Base-by-base conservation (phyloP, 2,329 filamentous ascomycete genomes). In the Diaporthe sp. region DNA sequence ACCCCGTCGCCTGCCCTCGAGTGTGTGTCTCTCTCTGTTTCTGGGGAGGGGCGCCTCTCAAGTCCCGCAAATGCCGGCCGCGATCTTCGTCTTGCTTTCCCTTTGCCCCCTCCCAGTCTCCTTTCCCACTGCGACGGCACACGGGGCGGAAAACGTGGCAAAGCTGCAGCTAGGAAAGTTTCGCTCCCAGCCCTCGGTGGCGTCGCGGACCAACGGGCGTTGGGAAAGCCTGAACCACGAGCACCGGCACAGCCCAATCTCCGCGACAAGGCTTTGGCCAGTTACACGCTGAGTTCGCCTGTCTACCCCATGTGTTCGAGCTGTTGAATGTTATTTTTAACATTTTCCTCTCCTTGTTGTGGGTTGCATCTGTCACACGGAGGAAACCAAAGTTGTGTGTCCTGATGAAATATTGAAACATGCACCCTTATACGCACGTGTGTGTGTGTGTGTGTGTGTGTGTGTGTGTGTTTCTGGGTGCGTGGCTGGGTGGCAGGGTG, bases 111-210 rank as follows among this genome's bases (percentile, higher is more conserved):
- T 35, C 22, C 19, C n/a, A 3, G 30, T 54, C 64, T 52, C 64
- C 47, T 38, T 66, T 68, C 64, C 64, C 64, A 68, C 45, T 68
- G 47, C 64, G 33, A 68, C 64, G 64, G 64, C 64, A 68, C 64
- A 54, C 64, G 64, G 64, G 64, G 64, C 64, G 64, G 64, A 68
- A 68, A 68, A 68, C 64, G 64, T 68, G 64, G 50, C 64, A 68
- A 54, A 52, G 47, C 64, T 68, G 64, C 64, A 68, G 64, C 64
- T 68, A 68, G 45, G 64, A 40, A 68, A 54, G 64, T 68, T 68
- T 68, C 64, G 33, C 64, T 19, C 47, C 45, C 45, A 42, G 35
- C 12, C 58, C 1, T 28, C 22, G 45, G 64, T 68, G 64, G 64
- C 64, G 64, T 68, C 35, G 64, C 64, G 47, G 61, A 28, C 22